Percentiles rank a stretch among this genome's conserved stretches.
These are phyloP conservation scores for Aspergillus melleus DNA, from an alignment of 2,329 filamentous ascomycete species.

Conservation along the genomic window DNA sequence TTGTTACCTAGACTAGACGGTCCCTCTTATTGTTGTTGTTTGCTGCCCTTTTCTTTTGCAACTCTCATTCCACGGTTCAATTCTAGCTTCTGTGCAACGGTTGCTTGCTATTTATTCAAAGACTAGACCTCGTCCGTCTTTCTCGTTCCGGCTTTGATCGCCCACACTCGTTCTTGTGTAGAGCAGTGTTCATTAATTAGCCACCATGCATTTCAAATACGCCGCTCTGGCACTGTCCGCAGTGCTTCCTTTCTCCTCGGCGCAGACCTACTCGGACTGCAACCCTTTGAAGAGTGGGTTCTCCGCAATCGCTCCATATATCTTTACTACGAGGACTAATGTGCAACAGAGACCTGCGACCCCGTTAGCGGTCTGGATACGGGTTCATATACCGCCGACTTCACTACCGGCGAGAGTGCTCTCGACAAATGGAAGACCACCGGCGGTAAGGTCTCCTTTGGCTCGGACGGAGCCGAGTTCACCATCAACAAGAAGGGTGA, in stretches of 20 bases:
- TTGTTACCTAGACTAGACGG: constrained; percentile 6
- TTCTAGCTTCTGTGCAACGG: constrained; percentile 5
- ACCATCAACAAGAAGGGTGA: constrained; percentile 76
- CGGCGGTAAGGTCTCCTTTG: constrained; percentile 65
- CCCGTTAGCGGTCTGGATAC: constrained; percentile 67
- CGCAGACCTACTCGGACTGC: constrained; percentile 75
- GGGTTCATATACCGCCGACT: constrained; percentile 15
- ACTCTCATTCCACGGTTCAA: constrained; percentile 1
- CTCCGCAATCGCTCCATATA: background rate
- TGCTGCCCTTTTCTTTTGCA: background rate
- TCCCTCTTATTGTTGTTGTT: constrained; percentile 2
- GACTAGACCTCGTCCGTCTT: background rate
- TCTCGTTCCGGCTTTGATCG: background rate
- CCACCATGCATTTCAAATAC: constrained; percentile 34
- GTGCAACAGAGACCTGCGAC: constrained; percentile 56
- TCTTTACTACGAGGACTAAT: constrained; percentile 9
- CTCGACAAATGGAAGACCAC: constrained; percentile 65
- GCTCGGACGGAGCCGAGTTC: constrained; percentile 73
- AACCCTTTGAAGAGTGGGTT: constrained; percentile 56
- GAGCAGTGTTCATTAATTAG: constrained; percentile 1
- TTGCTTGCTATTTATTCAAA: constrained; percentile 7
- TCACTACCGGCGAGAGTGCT: constrained; percentile 50
- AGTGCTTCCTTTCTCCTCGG: constrained; percentile 41
- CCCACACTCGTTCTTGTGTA: constrained; percentile 4
- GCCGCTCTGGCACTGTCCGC: constrained; percentile 32